A percentile compares a stretch with the other conserved stretches of the same genome.
Evolutionary conservation across 306 rosid species (phyloP).

Genomic region (Prunus mongolica): DNA sequence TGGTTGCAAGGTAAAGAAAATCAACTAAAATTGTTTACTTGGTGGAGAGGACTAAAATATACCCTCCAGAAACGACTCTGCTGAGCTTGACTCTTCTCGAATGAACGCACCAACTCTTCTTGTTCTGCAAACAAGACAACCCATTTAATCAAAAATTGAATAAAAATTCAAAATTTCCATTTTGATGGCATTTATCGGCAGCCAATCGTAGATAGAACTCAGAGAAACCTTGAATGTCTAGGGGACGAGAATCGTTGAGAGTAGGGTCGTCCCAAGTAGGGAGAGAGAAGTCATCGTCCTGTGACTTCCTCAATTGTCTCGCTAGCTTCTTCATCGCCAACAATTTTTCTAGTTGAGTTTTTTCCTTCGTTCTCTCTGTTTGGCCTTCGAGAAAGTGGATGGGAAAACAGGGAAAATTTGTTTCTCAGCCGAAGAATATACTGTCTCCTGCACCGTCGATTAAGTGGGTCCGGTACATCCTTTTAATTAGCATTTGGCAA

Average conservation of each 20-base stretch:
- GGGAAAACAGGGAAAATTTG: background rate
- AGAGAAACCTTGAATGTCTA: slow-evolving; percentile 62
- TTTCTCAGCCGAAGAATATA: background rate
- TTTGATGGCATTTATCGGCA: too few relatives aligned
- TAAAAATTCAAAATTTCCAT: background rate
- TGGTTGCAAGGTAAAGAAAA: background rate
- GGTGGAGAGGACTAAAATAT: background rate
- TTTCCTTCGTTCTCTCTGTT: background rate
- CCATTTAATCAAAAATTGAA: background rate
- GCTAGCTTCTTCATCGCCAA: slow-evolving; percentile 57
- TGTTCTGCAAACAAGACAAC: slow-evolving; percentile 48
- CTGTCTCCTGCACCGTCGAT: background rate
- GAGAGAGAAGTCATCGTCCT: slow-evolving; percentile 44
- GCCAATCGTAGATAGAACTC: background rate
- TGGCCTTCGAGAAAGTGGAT: background rate
- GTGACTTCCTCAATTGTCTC: slow-evolving; percentile 46
- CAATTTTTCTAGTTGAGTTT: background rate
- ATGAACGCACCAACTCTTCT: slow-evolving; percentile 68
- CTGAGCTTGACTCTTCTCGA: slow-evolving; percentile 57
- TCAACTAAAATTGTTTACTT: background rate
- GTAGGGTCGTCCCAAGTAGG: slow-evolving; percentile 53
- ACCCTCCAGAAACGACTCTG: slow-evolving; percentile 92
- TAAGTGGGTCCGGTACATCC: too few relatives aligned
- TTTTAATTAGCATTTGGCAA: too few relatives aligned
- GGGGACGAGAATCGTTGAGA: slow-evolving; percentile 51